Conservation (phyloP, 1,284 basidiomycete species). For the Heliocybe sulcata region DNA sequence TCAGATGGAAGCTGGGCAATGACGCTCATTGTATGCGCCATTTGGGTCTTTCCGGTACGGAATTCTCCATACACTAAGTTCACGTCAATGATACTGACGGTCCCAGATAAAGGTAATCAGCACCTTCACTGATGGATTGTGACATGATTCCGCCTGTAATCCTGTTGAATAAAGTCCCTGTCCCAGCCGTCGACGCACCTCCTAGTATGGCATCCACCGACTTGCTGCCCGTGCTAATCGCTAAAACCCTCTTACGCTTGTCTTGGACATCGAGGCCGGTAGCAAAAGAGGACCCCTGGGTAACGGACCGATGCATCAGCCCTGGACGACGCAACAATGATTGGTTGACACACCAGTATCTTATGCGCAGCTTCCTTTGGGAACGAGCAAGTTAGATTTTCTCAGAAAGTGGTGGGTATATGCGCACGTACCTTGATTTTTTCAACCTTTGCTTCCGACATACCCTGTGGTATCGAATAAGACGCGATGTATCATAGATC, state of each 20-base stretch:
- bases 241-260: conserved; percentile 71
- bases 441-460: conserved; percentile 90
- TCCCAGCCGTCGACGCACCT: conserved; percentile 35
- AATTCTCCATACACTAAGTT: conserved; percentile 69
- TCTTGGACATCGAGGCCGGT: conserved; percentile 87
- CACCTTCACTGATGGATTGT: conserved; percentile 88
- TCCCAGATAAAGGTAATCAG: not conserved
- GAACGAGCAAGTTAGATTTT: conserved; percentile 2
- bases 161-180: not conserved
- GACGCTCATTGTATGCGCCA: conserved; percentile 90
- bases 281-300: conserved; percentile 79
- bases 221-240: conserved; percentile 88
- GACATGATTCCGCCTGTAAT: conserved; percentile 74
- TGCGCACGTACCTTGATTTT: conserved; percentile 78
- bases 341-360: conserved; percentile 47
- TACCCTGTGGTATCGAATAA: conserved; percentile 39
- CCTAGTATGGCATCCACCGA: conserved; percentile 83
- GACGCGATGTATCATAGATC: conserved; percentile 3
- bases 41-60: conserved; percentile 85
- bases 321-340: conserved; percentile 6
- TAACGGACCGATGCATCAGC: not conserved
- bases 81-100: not conserved
- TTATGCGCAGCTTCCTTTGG: conserved; percentile 82
- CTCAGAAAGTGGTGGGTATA: conserved; percentile 4
- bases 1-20: conserved; percentile 83